A percentile compares a stretch with the other conserved stretches of the same genome.
These are phyloP conservation scores for Penicillium antarcticum DNA, from an alignment of 495 filamentous ascomycete species.

Conservation along the genomic window DNA sequence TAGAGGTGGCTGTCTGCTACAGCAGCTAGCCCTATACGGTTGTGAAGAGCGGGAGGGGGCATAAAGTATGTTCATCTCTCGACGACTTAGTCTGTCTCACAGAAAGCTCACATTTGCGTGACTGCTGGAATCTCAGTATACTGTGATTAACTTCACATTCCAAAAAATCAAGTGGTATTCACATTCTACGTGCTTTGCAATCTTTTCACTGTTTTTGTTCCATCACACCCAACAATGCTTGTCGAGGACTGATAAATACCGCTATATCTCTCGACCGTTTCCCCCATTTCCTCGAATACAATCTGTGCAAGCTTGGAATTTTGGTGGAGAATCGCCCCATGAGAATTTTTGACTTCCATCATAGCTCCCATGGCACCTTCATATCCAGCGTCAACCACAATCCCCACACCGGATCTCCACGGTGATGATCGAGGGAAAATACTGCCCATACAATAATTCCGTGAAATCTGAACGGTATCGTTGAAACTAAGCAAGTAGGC, in stretches of 20 bases:
- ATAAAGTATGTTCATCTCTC: constrained; percentile 1
- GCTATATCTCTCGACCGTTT: constrained; percentile 36
- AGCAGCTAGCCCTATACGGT: not conserved
- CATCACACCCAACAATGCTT: constrained; percentile 25
- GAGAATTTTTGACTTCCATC: constrained; percentile 37
- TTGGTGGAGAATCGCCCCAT: constrained; percentile 28
- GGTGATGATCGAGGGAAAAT: constrained; percentile 38
- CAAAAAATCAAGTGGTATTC: too few relatives aligned
- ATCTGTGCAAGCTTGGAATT: constrained; percentile 44
- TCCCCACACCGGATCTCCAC: constrained; percentile 34
- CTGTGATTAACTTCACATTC: too few relatives aligned
- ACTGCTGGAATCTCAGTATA: too few relatives aligned
- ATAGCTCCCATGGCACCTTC: constrained; percentile 43
- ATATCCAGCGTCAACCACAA: constrained; percentile 49
- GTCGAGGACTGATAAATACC: constrained; percentile 38
- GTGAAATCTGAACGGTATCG: constrained; percentile 39
- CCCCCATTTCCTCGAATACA: constrained; percentile 33
- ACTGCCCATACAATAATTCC: constrained; percentile 37
- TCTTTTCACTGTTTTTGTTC: not conserved
- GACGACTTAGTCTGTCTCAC: too few relatives aligned
- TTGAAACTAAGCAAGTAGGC: constrained; percentile 48
- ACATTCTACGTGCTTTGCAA: too few relatives aligned
- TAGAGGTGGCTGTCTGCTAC: not conserved
- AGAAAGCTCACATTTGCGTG: too few relatives aligned
- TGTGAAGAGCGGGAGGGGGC: not conserved